Evolutionary conservation across 805 yeast genomes (phyloP), one percentile per base, ranked within the genome.

Genomic region (Candida verbasci): DNA sequence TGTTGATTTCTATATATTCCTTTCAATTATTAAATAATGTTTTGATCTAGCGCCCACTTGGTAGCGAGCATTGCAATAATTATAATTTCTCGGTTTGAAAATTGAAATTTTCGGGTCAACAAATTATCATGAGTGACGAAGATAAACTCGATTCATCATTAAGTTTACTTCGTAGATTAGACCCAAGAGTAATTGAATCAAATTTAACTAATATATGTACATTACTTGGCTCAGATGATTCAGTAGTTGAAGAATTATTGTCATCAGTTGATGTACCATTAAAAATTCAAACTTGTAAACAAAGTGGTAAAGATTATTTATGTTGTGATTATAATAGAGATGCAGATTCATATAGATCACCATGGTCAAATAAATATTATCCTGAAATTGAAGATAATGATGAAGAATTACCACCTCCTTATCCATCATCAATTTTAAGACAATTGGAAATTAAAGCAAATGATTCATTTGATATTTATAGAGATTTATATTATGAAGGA

Each of bases 301-400:
- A 62, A 18, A 55, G 76, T 10, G 85, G 85, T 9, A 83, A 83
- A 59, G 74, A 73, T 40, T 91, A 71, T 55, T 70, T 91, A 39
- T 76, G 89, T 35, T 91, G 97, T 62, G 98, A 91, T 58, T 91
- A 91, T 58, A 91, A 91, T 60, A 74, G 98, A 48, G 98, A 91
- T 54, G 89, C 95, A 6, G 97, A 91, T 60, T 80, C 89, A 15
- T 85, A 74, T 61, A 73, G 97, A 48, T 85, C 95, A 0, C 98
- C 97, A 5, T 88, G 91, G 87, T 73, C 86, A 15, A 87, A 87
- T 55, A 69, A 70, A 42, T 91, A 85, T 60, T 74, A 70, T 44
- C 83, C 85, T 0, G 40, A 52, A 1, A 31, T 52, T 2, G 41
- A 30, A 12, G 34, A 30, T 2, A 56, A 67, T 6, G 80, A 72